These are phyloP conservation scores for Rubia balearica DNA, from an alignment of 305 asterid species.

Conservation along the genomic window DNA sequence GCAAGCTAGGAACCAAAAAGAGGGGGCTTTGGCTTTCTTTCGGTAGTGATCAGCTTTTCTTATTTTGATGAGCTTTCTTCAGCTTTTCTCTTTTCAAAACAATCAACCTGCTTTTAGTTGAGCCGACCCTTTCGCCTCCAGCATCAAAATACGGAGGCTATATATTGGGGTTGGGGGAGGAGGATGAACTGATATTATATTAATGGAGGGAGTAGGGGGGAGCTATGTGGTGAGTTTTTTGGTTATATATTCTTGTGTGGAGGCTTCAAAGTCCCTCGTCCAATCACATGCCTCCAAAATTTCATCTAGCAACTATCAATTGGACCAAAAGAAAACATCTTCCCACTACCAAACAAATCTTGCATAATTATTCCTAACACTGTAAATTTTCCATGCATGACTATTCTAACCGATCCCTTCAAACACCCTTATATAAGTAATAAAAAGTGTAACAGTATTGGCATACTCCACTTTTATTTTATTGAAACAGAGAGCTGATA, in stretches of 20 bases:
- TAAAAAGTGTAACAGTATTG: too few species aligned
- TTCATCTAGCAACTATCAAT: slow-evolving; percentile 19
- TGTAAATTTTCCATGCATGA: slow-evolving; percentile 18
- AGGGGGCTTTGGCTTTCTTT: slow-evolving; percentile 23
- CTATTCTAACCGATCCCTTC: not conserved
- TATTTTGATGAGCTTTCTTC: slow-evolving; percentile 15
- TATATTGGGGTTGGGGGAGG: not conserved
- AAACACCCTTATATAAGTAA: not conserved
- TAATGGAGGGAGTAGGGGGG: slow-evolving; percentile 5
- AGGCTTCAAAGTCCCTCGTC: slow-evolving; percentile 21
- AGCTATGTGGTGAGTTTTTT: not conserved
- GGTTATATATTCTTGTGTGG: slow-evolving; percentile 11
- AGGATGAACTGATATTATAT: not conserved
- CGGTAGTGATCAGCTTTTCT: slow-evolving; percentile 31
- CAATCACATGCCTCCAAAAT: slow-evolving; percentile 21
- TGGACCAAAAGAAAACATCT: slow-evolving; percentile 19
- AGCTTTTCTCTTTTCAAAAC: slow-evolving; percentile 14
- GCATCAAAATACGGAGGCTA: not conserved
- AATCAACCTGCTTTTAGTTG: not conserved
- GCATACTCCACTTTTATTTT: too few species aligned
- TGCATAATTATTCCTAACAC: not conserved
- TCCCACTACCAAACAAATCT: slow-evolving; percentile 18
- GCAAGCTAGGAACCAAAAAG: not conserved
- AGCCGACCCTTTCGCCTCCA: slow-evolving; percentile 5
- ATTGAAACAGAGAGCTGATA: too few species aligned